phyloP scores from a whole-genome alignment of 2,329 filamentous ascomycete genomes.

The Periconia sp. region DNA sequence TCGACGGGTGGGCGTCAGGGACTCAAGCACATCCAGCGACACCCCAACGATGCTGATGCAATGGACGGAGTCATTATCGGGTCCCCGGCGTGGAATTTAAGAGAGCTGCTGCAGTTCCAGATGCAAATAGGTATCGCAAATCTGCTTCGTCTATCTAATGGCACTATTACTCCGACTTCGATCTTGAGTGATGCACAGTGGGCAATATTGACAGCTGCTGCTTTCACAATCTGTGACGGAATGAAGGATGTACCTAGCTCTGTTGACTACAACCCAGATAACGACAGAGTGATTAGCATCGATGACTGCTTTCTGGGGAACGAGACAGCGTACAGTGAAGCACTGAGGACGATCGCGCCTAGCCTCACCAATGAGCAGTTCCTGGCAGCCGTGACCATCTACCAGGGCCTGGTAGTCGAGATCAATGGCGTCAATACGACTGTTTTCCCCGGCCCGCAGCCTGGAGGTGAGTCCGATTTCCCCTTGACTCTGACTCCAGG shows the following conservation, averaged over 20 bases:
- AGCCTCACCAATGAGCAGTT: not conserved
- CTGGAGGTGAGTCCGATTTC: not conserved
- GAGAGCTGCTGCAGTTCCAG: not conserved
- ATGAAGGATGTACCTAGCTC: not conserved
- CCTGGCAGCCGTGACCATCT: not conserved
- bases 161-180: not conserved
- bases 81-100: constrained; percentile 1
- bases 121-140: not conserved
- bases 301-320: not conserved
- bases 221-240: not conserved
- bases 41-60: not conserved
- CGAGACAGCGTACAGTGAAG: not conserved
- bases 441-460: not conserved
- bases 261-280: not conserved
- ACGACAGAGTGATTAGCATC: not conserved
- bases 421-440: not conserved
- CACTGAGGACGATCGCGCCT: not conserved
- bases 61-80: constrained; percentile 1
- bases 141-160: not conserved
- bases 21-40: not conserved
- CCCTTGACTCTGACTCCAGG: not conserved
- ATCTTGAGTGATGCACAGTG: not conserved
- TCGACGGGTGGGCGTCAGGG: constrained; percentile 1
- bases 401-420: not conserved
- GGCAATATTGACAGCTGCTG: not conserved